Evolutionary conservation across 805 yeast genomes (phyloP).

Genomic region (Kodamaea laetipori): DNA sequence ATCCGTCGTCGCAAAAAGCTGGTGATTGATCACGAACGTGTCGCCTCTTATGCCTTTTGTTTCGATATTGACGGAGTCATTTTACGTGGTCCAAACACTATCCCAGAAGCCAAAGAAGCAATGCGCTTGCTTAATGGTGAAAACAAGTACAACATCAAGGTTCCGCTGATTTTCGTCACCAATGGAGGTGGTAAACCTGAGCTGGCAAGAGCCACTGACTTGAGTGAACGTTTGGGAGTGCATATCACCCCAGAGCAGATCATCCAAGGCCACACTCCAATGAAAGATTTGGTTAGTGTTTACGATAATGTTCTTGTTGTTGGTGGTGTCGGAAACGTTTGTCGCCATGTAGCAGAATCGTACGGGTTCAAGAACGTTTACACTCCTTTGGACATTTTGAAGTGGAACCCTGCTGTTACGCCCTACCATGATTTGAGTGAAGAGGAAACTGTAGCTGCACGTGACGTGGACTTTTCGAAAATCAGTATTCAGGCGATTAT

Average conservation of each 20-base stretch:
- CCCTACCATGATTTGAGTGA: constrained; percentile 81
- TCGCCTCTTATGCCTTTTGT: constrained; percentile 85
- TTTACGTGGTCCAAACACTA: constrained; percentile 79
- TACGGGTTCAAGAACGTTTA: constrained; percentile 84
- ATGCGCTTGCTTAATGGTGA: constrained; percentile 72
- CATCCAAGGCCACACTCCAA: constrained; percentile 93
- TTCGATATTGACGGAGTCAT: constrained; percentile 93
- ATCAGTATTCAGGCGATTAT: constrained; percentile 74
- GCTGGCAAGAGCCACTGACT: constrained; percentile 67
- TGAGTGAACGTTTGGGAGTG: constrained; percentile 59
- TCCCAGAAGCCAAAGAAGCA: constrained; percentile 79
- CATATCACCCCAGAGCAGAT: constrained; percentile 75
- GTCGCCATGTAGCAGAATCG: constrained; percentile 77
- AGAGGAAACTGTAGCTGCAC: constrained; percentile 60
- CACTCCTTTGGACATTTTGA: constrained; percentile 79
- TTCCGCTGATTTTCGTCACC: constrained; percentile 83
- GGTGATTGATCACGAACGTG: constrained; percentile 67
- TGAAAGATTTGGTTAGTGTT: constrained; percentile 72
- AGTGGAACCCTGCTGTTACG: constrained; percentile 83
- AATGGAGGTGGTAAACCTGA: constrained; percentile 94
- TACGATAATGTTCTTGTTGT: constrained; percentile 79
- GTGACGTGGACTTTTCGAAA: constrained; percentile 65
- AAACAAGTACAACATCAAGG: constrained; percentile 73
- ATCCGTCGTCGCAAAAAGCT: constrained; percentile 50
- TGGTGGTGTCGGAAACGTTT: constrained; percentile 85